Evolutionary conservation across 495 filamentous ascomycete genomes (phyloP), one percentile per base, ranked within the genome.

Genomic region (Hypoxylon fragiforme): DNA sequence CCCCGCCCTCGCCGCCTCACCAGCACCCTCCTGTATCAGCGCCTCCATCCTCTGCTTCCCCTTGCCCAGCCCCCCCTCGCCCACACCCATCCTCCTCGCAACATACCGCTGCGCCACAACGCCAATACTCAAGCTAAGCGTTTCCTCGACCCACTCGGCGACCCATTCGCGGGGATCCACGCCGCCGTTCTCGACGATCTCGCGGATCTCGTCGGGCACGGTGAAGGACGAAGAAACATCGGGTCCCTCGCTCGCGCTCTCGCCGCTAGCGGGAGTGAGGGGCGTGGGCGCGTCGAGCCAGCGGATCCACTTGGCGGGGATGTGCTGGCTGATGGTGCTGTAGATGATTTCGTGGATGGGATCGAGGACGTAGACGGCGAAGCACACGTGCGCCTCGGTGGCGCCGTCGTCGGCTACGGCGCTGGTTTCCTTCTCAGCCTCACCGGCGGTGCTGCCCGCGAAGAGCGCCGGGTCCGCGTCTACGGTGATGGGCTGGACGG

Each of bases 151-250:
- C 94, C 94, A 98, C 69, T 97, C 95, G 0, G 92, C 85, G 28
- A 95, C 88, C 94, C 94, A 98, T 70, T 97, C 94, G 32, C 94
- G 78, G 0, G 94, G 94, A 68, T 98, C 94, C 2, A 97, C 88
- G 26, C 92, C 94, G 13, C 95, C 95, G 40, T 74, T 80, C 63
- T 92, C 85, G 48, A 97, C 81, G 54, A 97, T 95, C 68, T 94
- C 88, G 1, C 79, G 78, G 57, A 98, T 97, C 66, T 89, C 89
- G 16, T 87, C 86, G 2, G 92, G 94, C 7, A 94, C 73, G 15
- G 71, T 60, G 21, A 63, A 50, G 35, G 60, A 53, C 24, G 67
- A 65, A 3, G 24, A 48, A 16, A 46, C 54, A 9, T 9, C 9
- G 24, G 12, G 60, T 36, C 60, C 51, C 50, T 60, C 40, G 64